These are phyloP conservation scores for Lachancea thermotolerans DNA, from an alignment of 805 yeast species.

Conservation along the genomic window DNA sequence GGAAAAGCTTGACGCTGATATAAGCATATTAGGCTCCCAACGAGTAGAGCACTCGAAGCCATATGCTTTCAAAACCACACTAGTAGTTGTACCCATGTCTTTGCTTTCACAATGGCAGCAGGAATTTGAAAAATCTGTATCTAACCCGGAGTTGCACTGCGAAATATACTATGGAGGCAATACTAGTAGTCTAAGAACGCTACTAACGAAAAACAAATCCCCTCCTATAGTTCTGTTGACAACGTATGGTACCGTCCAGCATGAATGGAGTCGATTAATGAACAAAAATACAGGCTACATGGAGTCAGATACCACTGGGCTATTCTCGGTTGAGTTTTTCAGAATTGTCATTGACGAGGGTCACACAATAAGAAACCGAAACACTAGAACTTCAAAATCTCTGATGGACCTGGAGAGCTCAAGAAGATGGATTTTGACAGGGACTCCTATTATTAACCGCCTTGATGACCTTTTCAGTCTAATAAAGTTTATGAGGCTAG, in stretches of 20 bases:
- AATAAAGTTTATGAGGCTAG: constrained; percentile 65
- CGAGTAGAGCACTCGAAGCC: constrained; percentile 16
- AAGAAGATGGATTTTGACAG: constrained; percentile 81
- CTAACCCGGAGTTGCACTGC: constrained; percentile 38
- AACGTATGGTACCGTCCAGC: constrained; percentile 79
- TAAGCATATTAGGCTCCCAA: constrained; percentile 7
- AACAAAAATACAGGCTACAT: constrained; percentile 16
- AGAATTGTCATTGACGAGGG: constrained; percentile 85
- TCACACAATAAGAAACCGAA: constrained; percentile 75
- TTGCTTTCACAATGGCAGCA: constrained; percentile 85
- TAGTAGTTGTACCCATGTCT: constrained; percentile 86
- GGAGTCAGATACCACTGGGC: constrained; percentile 36
- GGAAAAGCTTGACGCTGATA: constrained; percentile 2
- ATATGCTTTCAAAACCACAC: constrained; percentile 66
- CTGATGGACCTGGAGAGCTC: constrained; percentile 56
- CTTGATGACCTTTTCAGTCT: constrained; percentile 81
- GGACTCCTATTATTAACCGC: constrained; percentile 86
- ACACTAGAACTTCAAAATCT: constrained; percentile 74
- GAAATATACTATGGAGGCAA: constrained; percentile 73
- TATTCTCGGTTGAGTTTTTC: constrained; percentile 67
- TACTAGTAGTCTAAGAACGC: constrained; percentile 42
- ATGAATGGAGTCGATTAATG: constrained; percentile 54
- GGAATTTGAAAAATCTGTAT: constrained; percentile 60
- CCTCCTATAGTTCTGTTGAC: constrained; percentile 72
- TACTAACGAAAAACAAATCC: constrained; percentile 36